A percentile compares a stretch with the other conserved stretches of the same genome.
Evolutionary conservation across 345 rosid species (phyloP).

Genomic region (Crucihimalaya himalaica): DNA sequence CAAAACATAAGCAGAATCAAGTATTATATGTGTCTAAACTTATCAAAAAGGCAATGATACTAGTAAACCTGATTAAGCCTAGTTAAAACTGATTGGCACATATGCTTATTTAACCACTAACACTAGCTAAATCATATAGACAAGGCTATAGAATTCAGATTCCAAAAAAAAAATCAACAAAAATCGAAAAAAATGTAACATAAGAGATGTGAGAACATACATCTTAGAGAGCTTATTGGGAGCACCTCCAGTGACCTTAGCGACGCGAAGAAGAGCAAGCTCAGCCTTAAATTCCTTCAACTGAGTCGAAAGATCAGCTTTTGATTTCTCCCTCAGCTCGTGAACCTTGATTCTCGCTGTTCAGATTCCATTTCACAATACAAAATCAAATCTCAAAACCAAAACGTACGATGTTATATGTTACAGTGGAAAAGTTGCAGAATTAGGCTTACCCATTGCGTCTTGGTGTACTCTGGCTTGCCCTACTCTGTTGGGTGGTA

Average conservation of each 20-base stretch:
- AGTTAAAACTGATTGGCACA: not conserved
- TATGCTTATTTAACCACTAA: not conserved
- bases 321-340: conserved; percentile 59
- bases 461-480: conserved; percentile 13
- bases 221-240: conserved; percentile 70
- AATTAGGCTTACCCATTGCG: conserved; percentile 36
- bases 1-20: not conserved
- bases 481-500: not conserved
- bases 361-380: conserved; percentile 24
- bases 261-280: conserved; percentile 69
- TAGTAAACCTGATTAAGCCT: not conserved
- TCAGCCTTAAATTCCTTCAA: conserved; percentile 60
- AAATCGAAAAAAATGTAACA: not conserved
- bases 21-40: not conserved
- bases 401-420: not conserved
- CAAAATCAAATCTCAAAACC: not conserved
- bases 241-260: conserved; percentile 75
- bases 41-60: not conserved
- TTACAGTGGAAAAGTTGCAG: not conserved
- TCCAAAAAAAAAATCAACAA: not conserved
- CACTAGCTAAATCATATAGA: not conserved
- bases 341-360: conserved; percentile 65
- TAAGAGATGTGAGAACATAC: conserved; percentile 34
- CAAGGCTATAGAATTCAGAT: not conserved
- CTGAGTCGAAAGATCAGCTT: conserved; percentile 50